Conservation (phyloP, 768 basidiomycete genomes). For the Suillus spraguei region DNA sequence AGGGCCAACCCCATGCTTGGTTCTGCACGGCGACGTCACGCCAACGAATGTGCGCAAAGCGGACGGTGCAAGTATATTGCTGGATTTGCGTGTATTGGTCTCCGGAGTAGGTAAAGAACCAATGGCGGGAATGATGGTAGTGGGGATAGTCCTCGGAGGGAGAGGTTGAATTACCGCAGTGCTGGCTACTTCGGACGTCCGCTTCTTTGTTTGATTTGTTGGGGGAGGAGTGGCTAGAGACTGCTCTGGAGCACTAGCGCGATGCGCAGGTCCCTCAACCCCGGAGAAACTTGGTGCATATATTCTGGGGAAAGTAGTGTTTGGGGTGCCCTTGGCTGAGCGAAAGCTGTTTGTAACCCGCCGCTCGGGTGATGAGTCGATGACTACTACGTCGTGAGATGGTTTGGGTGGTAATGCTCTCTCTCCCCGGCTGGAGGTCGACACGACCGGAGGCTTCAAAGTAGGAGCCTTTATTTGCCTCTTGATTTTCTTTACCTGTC, state of each 20-base stretch:
- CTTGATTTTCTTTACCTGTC: neutral
- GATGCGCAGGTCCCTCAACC: neutral
- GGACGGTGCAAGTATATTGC: neutral
- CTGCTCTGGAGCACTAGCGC: neutral
- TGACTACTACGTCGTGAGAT: neutral
- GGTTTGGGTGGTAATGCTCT: neutral
- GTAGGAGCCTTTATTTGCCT: neutral
- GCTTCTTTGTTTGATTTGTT: conserved; percentile 10
- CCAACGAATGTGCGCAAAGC: neutral
- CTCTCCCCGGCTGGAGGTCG: neutral
- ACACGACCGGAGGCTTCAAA: neutral
- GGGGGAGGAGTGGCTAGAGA: conserved; percentile 18
- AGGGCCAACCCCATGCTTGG: neutral
- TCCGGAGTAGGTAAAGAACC: conserved; percentile 22
- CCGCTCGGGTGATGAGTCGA: neutral
- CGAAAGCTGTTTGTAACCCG: neutral
- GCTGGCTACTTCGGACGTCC: neutral
- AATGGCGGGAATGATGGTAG: neutral
- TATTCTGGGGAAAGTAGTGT: neutral
- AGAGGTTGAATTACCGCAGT: neutral
- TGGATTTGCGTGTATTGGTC: conserved; percentile 13
- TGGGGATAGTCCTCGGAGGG: neutral
- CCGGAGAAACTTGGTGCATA: neutral
- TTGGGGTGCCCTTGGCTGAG: neutral
- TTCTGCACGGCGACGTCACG: neutral